Evolutionary conservation across 2,329 filamentous ascomycete genomes (phyloP), one percentile per base, ranked within the genome.

Genomic region (Monosporascus sp.): DNA sequence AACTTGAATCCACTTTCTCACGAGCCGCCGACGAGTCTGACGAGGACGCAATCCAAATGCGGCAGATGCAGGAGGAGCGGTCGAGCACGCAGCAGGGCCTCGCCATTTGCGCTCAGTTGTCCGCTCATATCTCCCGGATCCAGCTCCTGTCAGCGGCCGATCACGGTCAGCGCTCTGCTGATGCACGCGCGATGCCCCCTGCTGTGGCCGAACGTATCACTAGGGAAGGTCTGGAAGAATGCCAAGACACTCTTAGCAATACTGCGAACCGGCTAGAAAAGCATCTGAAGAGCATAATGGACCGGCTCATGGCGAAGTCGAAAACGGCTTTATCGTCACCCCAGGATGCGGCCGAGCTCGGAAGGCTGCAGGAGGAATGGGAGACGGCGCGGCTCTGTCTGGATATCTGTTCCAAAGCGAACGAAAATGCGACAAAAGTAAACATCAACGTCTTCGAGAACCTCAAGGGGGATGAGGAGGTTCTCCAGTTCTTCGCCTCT

Each of bases 331-430:
- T 57, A 22, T 55, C 57, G 35, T 68, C 66, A 37, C 45, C 63
- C 19, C 63, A 71, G 49, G 67, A 70, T 24, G 40, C 58, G 49
- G 55, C 59, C 22, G 67, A 72, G 51, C 57, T 72, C 50, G 54
- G 52, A 50, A 65, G 65, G 58, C 59, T 73, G 52, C 65, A 58
- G 16, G 68, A 70, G 38, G 65, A 72, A 54, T 72, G 66, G 71
- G 61, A 71, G 50, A 67, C 68, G 17, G 46, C 31, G 19, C 46
- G 46, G 26, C 46, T 35, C 17, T 48, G 46, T 35, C 19, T 48
- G 31, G 46, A 20, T 19, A 26, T 31, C 27, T 48, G 46, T 35
- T 48, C 26, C 31, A 48, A 20, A n/a, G 31, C 31, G 17, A 47
- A 24, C 44, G 17, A 47, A 20, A 24, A 24, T 47, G 20, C 20